Conservation (phyloP, 2,329 filamentous ascomycete genomes). For the Sarocladium kiliense region DNA sequence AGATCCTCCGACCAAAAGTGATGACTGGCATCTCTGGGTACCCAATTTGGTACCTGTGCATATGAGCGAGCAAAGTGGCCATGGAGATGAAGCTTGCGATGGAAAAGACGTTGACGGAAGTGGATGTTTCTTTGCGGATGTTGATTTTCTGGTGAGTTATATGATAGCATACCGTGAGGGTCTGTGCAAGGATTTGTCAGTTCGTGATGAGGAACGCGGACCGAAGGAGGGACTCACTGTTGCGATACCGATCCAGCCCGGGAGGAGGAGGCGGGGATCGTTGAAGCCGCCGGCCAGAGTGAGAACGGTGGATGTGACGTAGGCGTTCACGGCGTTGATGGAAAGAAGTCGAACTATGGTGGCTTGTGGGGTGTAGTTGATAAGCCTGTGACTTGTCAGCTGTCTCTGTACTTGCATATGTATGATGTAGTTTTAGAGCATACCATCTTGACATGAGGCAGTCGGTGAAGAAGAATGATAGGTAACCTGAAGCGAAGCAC, state of each 20-base stretch:
- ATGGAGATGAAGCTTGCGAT: slow-evolving; percentile 73
- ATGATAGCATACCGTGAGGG: slow-evolving; percentile 69
- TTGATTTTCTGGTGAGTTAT: slow-evolving; percentile 73
- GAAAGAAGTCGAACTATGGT: slow-evolving; percentile 75
- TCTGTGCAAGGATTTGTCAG: slow-evolving; percentile 38
- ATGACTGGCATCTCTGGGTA: slow-evolving; percentile 57
- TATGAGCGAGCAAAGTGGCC: slow-evolving; percentile 61
- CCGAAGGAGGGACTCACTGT: slow-evolving; percentile 44
- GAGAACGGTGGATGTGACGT: slow-evolving; percentile 67
- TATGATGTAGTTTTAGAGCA: slow-evolving; percentile 17
- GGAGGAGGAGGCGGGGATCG: slow-evolving; percentile 65
- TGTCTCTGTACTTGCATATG: not conserved
- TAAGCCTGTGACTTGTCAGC: slow-evolving; percentile 49
- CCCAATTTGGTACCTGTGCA: slow-evolving; percentile 57
- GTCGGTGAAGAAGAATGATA: slow-evolving; percentile 79
- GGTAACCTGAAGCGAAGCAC: slow-evolving; percentile 72
- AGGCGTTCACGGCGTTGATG: slow-evolving; percentile 69
- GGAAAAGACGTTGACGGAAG: slow-evolving; percentile 72
- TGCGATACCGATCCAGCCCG: slow-evolving; percentile 74
- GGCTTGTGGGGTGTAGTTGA: slow-evolving; percentile 77
- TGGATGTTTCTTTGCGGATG: slow-evolving; percentile 73
- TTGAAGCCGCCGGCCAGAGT: slow-evolving; percentile 65
- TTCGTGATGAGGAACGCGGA: too few species aligned
- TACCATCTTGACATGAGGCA: slow-evolving; percentile 81
- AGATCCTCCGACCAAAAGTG: slow-evolving; percentile 28